A percentile compares a stretch with the other conserved stretches of the same genome.
Conservation (phyloP, 179 eudicot species). For the Patellifolia procumbens region DNA sequence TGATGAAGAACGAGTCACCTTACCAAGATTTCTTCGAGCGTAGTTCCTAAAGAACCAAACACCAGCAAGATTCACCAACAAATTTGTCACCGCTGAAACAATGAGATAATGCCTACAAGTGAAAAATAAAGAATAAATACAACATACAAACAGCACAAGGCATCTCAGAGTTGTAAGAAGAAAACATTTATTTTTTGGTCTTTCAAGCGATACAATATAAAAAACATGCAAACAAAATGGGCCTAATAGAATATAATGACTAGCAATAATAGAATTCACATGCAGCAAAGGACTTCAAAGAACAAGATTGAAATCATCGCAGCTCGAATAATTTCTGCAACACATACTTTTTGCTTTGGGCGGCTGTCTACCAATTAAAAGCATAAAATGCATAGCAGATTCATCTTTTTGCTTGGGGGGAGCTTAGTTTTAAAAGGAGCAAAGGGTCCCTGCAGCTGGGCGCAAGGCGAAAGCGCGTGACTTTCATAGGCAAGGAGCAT, state of each 20-base stretch:
- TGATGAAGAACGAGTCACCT: slow-evolving; percentile 17
- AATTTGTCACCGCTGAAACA: slow-evolving; percentile 88
- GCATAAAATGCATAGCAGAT: background rate
- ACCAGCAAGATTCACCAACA: slow-evolving; percentile 94
- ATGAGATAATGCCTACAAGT: slow-evolving; percentile 84
- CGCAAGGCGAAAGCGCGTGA: no score
- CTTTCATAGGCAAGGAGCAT: no score
- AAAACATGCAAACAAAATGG: background rate
- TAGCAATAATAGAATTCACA: background rate
- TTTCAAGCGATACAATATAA: background rate
- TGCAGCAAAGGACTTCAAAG: background rate
- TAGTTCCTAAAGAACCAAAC: slow-evolving; percentile 98
- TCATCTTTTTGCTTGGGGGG: no score
- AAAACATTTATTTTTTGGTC: background rate
- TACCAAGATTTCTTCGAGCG: slow-evolving; percentile 89
- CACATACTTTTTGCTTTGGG: background rate
- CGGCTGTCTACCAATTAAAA: background rate
- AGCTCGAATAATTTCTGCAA: background rate
- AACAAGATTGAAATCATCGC: background rate
- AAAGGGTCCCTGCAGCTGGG: no score
- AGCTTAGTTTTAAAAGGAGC: no score
- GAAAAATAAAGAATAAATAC: background rate
- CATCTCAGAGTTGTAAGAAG: background rate
- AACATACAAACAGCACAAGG: background rate
- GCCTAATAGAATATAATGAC: background rate